These are phyloP conservation scores for Tilletia walkeri DNA, from an alignment of 1,284 basidiomycete genomes.

Conservation along the genomic window DNA sequence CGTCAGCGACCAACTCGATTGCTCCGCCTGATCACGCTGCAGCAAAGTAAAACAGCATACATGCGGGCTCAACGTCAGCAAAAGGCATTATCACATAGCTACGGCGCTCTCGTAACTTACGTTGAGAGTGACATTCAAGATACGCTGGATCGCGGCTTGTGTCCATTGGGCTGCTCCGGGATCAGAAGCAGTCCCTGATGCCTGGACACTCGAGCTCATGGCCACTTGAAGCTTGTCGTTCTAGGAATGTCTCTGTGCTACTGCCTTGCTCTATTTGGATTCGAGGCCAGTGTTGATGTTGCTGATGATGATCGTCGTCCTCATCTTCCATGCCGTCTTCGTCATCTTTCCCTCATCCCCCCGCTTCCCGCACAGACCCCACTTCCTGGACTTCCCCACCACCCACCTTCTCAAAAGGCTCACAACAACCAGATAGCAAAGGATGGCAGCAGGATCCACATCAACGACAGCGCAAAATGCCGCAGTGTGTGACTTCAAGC, in stretches of 20 bases:
- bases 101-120: slow-evolving; percentile 60
- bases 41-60: not conserved
- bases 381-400: not conserved
- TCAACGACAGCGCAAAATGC: not conserved
- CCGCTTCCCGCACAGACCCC: not conserved
- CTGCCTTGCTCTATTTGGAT: not conserved
- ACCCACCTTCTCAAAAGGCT: not conserved
- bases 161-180: slow-evolving; percentile 65
- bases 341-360: too few species aligned
- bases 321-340: too few species aligned
- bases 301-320: not conserved
- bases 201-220: too few species aligned
- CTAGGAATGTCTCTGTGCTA: not conserved
- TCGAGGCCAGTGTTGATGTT: not conserved
- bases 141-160: slow-evolving; percentile 65
- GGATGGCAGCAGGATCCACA: not conserved
- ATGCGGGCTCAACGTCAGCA: not conserved
- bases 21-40: slow-evolving; percentile 71
- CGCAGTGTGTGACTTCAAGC: slow-evolving; percentile 6
- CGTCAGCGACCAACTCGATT: slow-evolving; percentile 69
- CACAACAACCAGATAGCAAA: too few species aligned
- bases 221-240: too few species aligned
- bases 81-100: not conserved
- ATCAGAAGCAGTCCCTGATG: too few species aligned
- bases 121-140: slow-evolving; percentile 77